Evolutionary conservation across 1,139 yeast genomes (phyloP), one percentile per base, ranked within the genome.

Genomic region (Starmera stellimalicola): DNA sequence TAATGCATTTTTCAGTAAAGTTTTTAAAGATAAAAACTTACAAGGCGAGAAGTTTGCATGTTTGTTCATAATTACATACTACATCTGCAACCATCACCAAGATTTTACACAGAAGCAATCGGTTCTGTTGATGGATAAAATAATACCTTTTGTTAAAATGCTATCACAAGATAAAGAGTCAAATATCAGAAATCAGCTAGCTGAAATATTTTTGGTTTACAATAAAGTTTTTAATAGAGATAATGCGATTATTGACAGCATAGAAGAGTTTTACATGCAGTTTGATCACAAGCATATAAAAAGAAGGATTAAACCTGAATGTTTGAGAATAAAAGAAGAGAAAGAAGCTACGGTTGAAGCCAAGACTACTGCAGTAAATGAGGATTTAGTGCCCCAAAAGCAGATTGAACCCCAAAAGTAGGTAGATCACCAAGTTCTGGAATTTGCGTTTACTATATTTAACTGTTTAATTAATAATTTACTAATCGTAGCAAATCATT

Each of bases 31-130:
- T 14, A 39, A 39, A 31, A 40, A 36, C 26, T 29, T 41, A 12
- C 39, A 37, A 22, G 47, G 43, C 7, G 54, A 50, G 31, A 50
- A 46, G 26, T 39, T 32, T 26, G 34, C 50, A 1, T 43, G 46
- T n/a, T 40, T 50, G 9, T 26, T 41, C 17, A 43, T 46, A 45
- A 32, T 50, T 9, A 46, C 44, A 29, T 45, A 43, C 29, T 42
- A 39, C 26, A 19, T 50, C 2, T 35, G 45, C 11, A 27, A 26
- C 19, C 43, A 46, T 30, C 14, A 34, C 18, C 34, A 34, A n/a
- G 37, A 39, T 18, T 32, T 41, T 4, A 20, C 19, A 1, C 20
- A 22, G 4, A 32, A 26, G 6, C 36, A 41, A 9, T 18, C 17
- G 2, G 7, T 41, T 9, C 10, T 22, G 2, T 20, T 47, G 2